Evolutionary conservation across 2,329 filamentous ascomycete species (phyloP).

Genomic region (Davidsoniella eucalypti): DNA sequence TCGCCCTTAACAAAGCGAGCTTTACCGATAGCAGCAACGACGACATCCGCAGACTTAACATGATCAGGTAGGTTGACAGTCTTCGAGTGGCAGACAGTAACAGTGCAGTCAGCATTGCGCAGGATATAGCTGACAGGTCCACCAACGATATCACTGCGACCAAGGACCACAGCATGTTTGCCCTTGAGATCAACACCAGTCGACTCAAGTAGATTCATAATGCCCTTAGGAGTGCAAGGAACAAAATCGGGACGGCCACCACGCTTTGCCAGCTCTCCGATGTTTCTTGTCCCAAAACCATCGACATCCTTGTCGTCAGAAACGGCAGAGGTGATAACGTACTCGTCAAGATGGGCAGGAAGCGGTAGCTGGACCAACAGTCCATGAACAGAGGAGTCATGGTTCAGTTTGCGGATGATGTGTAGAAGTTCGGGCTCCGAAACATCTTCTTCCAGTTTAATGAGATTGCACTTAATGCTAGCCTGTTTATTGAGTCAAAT

Average conservation of each 20-base stretch:
- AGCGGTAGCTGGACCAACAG: slow-evolving; percentile 89
- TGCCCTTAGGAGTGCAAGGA: slow-evolving; percentile 91
- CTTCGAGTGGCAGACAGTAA: slow-evolving; percentile 89
- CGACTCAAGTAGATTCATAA: slow-evolving; percentile 82
- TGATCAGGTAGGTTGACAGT: slow-evolving; percentile 57
- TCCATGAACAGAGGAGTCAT: slow-evolving; percentile 72
- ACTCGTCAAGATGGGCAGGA: slow-evolving; percentile 78
- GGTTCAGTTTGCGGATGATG: slow-evolving; percentile 66
- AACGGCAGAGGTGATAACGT: slow-evolving; percentile 76
- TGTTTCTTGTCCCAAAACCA: slow-evolving; percentile 85
- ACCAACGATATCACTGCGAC: slow-evolving; percentile 91
- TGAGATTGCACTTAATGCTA: slow-evolving; percentile 72
- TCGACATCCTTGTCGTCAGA: slow-evolving; percentile 94
- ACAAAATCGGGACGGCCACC: slow-evolving; percentile 79
- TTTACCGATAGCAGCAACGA: slow-evolving; percentile 83
- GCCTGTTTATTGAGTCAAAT: slow-evolving; percentile 37
- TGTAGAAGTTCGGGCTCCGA: slow-evolving; percentile 75
- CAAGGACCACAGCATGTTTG: slow-evolving; percentile 88
- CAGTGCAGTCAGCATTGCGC: slow-evolving; percentile 89
- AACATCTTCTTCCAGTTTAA: slow-evolving; percentile 68
- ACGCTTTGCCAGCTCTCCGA: slow-evolving; percentile 91
- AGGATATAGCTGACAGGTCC: slow-evolving; percentile 92
- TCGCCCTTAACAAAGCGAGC: slow-evolving; percentile 81
- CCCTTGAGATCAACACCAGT: slow-evolving; percentile 68
- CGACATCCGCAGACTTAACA: slow-evolving; percentile 70